These are phyloP conservation scores for Spergularia marina DNA, from an alignment of 148 eudicot species.

Conservation along the genomic window DNA sequence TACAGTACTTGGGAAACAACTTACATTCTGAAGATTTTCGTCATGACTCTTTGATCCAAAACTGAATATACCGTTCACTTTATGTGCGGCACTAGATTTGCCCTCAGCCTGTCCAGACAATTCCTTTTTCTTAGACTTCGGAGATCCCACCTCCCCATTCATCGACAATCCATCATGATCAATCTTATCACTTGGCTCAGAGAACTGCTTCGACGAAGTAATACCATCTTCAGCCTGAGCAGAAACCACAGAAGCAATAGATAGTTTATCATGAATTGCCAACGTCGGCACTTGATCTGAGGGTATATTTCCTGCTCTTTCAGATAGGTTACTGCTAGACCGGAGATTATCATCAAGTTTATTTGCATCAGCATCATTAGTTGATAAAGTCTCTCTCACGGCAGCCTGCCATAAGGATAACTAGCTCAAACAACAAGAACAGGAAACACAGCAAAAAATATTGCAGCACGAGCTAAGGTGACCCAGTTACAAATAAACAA, in stretches of 20 bases:
- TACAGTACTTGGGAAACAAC: not conserved
- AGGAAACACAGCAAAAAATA: not conserved
- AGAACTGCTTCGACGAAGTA: conserved; percentile 34
- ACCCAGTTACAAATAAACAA: not conserved
- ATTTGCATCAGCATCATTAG: conserved; percentile 36
- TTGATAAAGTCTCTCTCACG: conserved; percentile 34
- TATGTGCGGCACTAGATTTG: conserved; percentile 46
- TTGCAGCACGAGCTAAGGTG: not conserved
- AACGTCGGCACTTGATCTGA: conserved; percentile 76
- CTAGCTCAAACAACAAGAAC: not conserved
- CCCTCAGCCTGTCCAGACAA: conserved; percentile 43
- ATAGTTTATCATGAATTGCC: conserved; percentile 54
- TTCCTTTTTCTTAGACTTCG: conserved; percentile 40
- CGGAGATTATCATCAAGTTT: conserved; percentile 38
- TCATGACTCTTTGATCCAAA: conserved; percentile 61
- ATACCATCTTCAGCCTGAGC: conserved; percentile 32
- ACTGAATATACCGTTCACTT: conserved; percentile 48
- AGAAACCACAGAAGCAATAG: conserved; percentile 25
- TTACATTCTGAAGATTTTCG: conserved; percentile 56
- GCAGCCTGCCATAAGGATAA: conserved; percentile 43
- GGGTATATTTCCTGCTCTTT: conserved; percentile 36
- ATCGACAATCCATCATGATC: conserved; percentile 37
- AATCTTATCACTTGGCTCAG: conserved; percentile 35
- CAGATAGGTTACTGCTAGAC: conserved; percentile 34
- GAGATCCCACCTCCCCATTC: conserved; percentile 53